phyloP scores from a whole-genome alignment of 257 asterid species.

The Ehretia macrophylla region DNA sequence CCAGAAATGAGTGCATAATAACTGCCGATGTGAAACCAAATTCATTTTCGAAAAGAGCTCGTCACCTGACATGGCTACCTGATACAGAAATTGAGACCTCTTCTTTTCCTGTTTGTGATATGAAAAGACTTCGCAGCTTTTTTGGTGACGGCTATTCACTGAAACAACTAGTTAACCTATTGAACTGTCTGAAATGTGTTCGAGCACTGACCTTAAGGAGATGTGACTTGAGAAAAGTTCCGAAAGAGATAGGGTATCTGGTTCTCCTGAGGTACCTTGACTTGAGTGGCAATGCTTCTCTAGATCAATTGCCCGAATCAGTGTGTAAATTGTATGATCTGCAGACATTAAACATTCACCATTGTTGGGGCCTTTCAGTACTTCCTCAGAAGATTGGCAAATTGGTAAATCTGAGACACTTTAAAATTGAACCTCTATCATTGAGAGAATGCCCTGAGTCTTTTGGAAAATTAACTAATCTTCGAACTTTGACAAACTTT shows the following conservation, averaged over 20 bases:
- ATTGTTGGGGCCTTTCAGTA: constrained; percentile 15
- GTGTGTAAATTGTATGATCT: constrained; percentile 19
- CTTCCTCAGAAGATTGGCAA: constrained; percentile 23
- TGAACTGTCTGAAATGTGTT: constrained; percentile 7
- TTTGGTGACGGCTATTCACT: not conserved
- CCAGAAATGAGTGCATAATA: constrained; percentile 9
- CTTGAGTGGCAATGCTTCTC: constrained; percentile 11
- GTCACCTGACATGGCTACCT: not conserved
- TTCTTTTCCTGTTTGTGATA: not conserved
- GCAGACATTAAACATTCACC: constrained; percentile 19
- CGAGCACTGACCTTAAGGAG: constrained; percentile 12
- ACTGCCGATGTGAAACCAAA: not conserved
- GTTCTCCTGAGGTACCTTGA: constrained; percentile 27
- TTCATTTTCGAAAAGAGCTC: not conserved
- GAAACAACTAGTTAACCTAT: not conserved
- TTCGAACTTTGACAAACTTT: constrained; percentile 4
- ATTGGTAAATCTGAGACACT: constrained; percentile 24
- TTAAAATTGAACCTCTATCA: not conserved
- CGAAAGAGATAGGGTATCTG: constrained; percentile 3
- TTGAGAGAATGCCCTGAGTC: constrained; percentile 5
- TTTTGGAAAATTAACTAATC: constrained; percentile 3
- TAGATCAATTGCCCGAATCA: constrained; percentile 8
- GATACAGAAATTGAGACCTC: not conserved
- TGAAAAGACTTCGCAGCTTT: not conserved
- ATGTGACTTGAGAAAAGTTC: not conserved